Percentiles rank a stretch among this genome's conserved stretches.
phyloP scores from a whole-genome alignment of 306 rosid genomes.

The Fragaria nilgerrensis region DNA sequence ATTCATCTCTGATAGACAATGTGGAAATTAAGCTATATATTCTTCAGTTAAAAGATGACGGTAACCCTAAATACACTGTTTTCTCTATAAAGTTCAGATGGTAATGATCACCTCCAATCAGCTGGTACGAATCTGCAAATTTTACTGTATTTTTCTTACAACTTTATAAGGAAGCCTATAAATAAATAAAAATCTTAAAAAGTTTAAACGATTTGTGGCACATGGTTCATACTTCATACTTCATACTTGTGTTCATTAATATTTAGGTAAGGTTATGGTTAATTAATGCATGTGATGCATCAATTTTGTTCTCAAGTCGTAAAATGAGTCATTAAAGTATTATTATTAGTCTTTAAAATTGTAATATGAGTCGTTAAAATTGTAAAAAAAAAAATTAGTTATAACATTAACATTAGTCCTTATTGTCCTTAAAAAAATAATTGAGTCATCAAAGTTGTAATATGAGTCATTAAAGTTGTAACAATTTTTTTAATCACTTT shows the following conservation, averaged over 20 bases:
- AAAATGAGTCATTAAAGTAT: too few relatives aligned
- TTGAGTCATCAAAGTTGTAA: too few relatives aligned
- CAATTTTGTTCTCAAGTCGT: too few relatives aligned
- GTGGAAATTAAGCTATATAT: not conserved
- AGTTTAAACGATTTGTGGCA: not conserved
- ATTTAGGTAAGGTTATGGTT: not conserved
- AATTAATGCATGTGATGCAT: too few relatives aligned
- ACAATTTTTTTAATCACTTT: too few relatives aligned
- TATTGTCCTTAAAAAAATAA: too few relatives aligned
- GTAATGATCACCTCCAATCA: not conserved
- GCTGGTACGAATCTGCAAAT: not conserved
- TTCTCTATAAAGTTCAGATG: not conserved
- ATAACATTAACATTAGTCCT: too few relatives aligned
- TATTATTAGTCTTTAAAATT: too few relatives aligned
- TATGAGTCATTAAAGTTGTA: too few relatives aligned
- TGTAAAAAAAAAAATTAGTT: too few relatives aligned
- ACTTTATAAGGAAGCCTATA: not conserved
- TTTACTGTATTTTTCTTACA: not conserved
- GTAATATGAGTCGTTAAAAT: too few relatives aligned
- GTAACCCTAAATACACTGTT: not conserved
- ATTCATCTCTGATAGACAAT: not conserved
- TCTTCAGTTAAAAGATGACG: not conserved
- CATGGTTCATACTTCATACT: not conserved
- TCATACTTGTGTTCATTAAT: not conserved
- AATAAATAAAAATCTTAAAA: not conserved